Percentiles rank a stretch among this genome's conserved stretches.
Conservation (phyloP, 1,139 yeast species). For the Scheffersomyces illinoinensis region DNA sequence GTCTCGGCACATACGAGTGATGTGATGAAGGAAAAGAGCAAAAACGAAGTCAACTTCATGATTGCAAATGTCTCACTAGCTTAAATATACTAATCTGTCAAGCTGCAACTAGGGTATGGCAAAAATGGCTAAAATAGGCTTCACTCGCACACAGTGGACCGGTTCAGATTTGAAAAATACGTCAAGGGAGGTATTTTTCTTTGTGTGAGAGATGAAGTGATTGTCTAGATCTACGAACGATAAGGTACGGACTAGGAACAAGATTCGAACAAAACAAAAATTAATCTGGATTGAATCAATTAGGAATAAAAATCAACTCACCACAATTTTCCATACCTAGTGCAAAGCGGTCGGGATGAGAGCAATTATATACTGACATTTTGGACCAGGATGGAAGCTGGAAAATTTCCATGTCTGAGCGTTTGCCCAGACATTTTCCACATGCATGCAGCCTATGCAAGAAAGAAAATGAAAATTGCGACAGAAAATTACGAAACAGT, state of each 20-base stretch:
- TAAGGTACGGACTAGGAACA: not conserved
- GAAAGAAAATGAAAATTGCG: not conserved
- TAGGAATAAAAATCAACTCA: conserved; percentile 1
- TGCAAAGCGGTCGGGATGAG: not conserved
- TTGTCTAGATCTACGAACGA: not conserved
- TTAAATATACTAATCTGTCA: not conserved
- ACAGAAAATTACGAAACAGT: not conserved
- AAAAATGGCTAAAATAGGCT: not conserved
- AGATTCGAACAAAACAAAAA: not conserved
- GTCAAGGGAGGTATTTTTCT: not conserved
- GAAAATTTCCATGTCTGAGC: not conserved
- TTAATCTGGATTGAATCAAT: not conserved
- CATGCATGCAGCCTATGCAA: not conserved
- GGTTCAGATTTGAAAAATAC: not conserved
- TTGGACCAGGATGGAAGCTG: not conserved
- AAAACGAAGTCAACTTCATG: conserved; percentile 20
- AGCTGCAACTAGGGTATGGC: not conserved
- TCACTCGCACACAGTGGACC: conserved; percentile 1
- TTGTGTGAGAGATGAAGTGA: not conserved
- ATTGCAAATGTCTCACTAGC: not conserved
- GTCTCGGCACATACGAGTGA: conserved; percentile 47
- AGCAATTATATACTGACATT: not conserved
- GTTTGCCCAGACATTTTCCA: not conserved
- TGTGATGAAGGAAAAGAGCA: conserved; percentile 17
- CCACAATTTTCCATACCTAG: not conserved